These are phyloP conservation scores for Capsicum baccatum DNA, from an alignment of 257 asterid species.

Conservation along the genomic window DNA sequence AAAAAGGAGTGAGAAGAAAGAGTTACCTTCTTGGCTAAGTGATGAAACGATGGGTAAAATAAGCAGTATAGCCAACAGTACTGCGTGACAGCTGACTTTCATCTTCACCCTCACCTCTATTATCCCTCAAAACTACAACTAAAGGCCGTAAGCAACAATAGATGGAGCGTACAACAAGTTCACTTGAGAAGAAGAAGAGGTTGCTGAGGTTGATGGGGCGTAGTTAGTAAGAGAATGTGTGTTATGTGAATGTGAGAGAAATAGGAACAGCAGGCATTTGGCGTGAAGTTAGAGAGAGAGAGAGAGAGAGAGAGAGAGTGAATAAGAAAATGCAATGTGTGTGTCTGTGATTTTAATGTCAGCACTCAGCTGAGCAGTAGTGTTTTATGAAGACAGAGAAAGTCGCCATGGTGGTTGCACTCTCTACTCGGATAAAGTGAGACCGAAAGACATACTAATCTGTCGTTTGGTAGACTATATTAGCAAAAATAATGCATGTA, in stretches of 20 bases:
- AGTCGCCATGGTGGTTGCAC: background rate
- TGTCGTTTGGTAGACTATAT: too few species aligned
- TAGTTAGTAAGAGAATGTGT: slow-evolving; percentile 38
- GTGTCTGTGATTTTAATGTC: slow-evolving; percentile 45
- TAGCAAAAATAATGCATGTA: too few species aligned
- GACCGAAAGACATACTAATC: background rate
- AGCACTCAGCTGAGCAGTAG: background rate
- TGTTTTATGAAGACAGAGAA: slow-evolving; percentile 60
- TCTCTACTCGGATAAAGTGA: background rate
- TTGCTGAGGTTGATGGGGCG: background rate
- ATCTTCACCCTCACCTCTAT: slow-evolving; percentile 38
- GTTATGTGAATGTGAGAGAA: slow-evolving; percentile 39
- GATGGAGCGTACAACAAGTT: background rate
- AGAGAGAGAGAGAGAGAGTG: slow-evolving; percentile 59
- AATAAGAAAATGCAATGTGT: slow-evolving; percentile 40
- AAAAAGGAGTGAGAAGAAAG: background rate
- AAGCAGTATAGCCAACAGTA: slow-evolving; percentile 17
- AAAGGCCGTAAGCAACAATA: background rate
- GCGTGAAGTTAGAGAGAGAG: slow-evolving; percentile 84
- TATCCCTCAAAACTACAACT: background rate
- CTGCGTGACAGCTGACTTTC: background rate
- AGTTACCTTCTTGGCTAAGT: slow-evolving; percentile 62
- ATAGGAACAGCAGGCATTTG: slow-evolving; percentile 81
- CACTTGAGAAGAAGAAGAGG: background rate
- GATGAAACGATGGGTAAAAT: slow-evolving; percentile 51